Base-by-base conservation (phyloP, 495 filamentous ascomycete species). In the Aspergillus sclerotioniger region DNA sequence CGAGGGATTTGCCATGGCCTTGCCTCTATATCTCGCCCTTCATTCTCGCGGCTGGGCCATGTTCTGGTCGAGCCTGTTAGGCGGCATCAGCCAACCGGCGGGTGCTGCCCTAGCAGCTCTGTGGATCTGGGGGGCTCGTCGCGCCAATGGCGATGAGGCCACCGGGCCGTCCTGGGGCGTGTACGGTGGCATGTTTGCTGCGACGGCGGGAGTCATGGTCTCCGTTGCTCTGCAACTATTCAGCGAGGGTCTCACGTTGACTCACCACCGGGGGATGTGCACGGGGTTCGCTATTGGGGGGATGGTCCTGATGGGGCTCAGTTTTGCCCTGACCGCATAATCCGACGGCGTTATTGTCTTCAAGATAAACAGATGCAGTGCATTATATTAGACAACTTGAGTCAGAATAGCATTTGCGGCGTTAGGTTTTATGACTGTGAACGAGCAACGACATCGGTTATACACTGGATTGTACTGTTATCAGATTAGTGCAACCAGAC, bases 171-270 rank as follows among this genome's bases (percentile, higher is more conserved):
- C 86, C 13, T 84, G 84, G 68, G 87, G 79, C 7, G 87, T 90
- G 0, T 98, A 98, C 69, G 94, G 90, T 3, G 83, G 84, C 41
- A 85, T 98, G 76, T 98, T 98, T 71, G 90, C 92, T 17, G 79
- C 86, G 17, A 96, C 91, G 0, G 88, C 92, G 0, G 94, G 94
- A 1, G 92, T 98, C 57, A 98, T 98, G 94, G 86, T 89, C 29
- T 92, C 85, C 56, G 94, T 98, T 29, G 92, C 87, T 6, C 71
- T 98, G 67, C 89, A 94, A 73, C 76, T 98, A 2, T 96, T 96
- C 67, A 86, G 85, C 12, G 92, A 98, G 75, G 89, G 88, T 39
- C 70, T 96, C 64, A 85, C 83, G 29, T 67, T 96, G 62, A 90
- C 88, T 44, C 94, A 98, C 72, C 87, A 87, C 59, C 80, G 86